Evolutionary conservation across 2,329 filamentous ascomycete genomes (phyloP).

Genomic region (Amesomyces nigricolor): DNA sequence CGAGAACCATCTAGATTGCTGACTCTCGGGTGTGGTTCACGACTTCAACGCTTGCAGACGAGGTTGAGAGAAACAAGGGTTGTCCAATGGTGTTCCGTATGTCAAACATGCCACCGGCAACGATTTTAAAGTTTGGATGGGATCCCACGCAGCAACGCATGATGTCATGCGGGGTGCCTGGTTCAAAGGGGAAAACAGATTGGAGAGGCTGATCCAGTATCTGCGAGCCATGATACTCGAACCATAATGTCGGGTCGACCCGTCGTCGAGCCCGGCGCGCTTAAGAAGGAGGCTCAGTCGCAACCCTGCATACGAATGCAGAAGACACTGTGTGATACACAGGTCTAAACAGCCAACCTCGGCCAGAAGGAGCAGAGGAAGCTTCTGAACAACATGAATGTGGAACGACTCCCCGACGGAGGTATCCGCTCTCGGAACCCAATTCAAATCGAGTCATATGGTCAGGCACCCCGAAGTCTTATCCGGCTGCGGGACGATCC

Average conservation of each 20-base stretch:
- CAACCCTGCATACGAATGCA: too few species aligned
- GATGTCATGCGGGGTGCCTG: constrained; percentile 7
- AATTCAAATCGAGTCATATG: neutral
- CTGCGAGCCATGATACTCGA: neutral
- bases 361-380: neutral
- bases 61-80: neutral
- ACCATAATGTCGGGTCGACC: neutral
- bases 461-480: neutral
- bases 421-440: neutral
- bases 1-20: too few species aligned
- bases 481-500: neutral
- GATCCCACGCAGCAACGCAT: constrained; percentile 1
- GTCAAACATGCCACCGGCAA: too few species aligned
- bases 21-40: too few species aligned
- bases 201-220: neutral
- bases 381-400: neutral
- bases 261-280: too few species aligned
- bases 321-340: too few species aligned
- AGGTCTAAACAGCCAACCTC: too few species aligned
- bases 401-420: neutral
- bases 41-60: too few species aligned
- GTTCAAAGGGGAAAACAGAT: neutral
- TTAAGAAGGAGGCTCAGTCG: too few species aligned
- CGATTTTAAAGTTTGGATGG: neutral
- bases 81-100: too few species aligned